A percentile compares a stretch with the other conserved stretches of the same genome.
These are phyloP conservation scores for Pseudogymnoascus sp. DNA, from an alignment of 2,329 filamentous ascomycete genomes.

Conservation along the genomic window DNA sequence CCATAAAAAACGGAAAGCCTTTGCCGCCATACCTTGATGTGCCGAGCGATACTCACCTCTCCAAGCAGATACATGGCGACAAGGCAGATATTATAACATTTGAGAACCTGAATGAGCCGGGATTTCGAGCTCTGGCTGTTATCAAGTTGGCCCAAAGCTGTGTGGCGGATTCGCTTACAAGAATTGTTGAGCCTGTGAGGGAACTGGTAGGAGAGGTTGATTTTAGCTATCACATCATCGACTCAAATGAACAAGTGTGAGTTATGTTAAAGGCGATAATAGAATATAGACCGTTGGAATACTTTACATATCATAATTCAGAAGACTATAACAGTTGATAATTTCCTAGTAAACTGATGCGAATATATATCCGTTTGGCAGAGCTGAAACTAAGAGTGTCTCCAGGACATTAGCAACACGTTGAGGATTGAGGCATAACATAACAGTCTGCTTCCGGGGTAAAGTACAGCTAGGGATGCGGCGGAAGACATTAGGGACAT, in stretches of 20 bases:
- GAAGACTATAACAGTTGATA: too few species aligned
- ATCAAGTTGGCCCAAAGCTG: conserved; percentile 46
- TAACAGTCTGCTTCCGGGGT: background rate
- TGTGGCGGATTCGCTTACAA: conserved; percentile 11
- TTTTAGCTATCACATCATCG: conserved; percentile 35
- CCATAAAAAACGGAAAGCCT: conserved; percentile 57
- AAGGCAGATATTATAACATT: conserved; percentile 53
- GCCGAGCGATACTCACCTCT: conserved; percentile 53
- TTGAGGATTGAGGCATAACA: background rate
- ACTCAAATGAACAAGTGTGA: background rate
- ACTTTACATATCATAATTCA: background rate
- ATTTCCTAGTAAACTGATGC: background rate
- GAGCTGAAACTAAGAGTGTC: background rate
- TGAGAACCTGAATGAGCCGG: conserved; percentile 58
- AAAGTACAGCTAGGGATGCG: background rate
- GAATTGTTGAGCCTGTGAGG: conserved; percentile 46
- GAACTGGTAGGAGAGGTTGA: conserved; percentile 64
- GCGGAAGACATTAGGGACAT: background rate
- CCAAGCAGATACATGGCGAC: conserved; percentile 47
- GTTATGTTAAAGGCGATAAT: background rate
- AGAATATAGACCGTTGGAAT: background rate
- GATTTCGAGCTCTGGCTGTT: conserved; percentile 66
- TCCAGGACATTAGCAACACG: too few species aligned
- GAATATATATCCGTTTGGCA: background rate
- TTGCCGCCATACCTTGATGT: conserved; percentile 61